Evolutionary conservation across 1,284 basidiomycete species (phyloP).

Genomic region (Ustilago sp.): DNA sequence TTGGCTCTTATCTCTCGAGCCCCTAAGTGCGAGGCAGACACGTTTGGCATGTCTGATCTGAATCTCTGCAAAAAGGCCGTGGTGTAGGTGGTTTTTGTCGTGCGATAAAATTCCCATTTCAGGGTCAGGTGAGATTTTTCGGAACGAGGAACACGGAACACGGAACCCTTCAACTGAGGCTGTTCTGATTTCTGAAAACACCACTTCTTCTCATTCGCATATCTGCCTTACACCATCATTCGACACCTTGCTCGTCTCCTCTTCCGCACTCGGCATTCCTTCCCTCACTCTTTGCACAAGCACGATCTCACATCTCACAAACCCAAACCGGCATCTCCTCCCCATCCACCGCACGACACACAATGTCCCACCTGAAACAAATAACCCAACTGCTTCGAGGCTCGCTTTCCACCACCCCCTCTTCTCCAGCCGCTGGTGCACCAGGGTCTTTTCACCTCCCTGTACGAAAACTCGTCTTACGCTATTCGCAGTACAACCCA

Average conservation of each 20-base stretch:
- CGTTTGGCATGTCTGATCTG: no score
- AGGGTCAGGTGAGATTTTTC: not conserved
- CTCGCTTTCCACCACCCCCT: conserved; percentile 12
- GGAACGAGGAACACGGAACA: not conserved
- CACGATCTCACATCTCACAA: no score
- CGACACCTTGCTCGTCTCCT: no score
- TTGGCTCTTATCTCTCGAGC: no score
- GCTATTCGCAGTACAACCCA: conserved; percentile 29
- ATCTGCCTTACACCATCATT: no score
- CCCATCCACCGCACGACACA: no score
- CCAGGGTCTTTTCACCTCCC: conserved; percentile 33
- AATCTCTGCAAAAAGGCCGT: not conserved
- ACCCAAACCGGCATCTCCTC: no score
- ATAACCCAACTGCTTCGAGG: conserved; percentile 43
- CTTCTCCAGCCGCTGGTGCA: not conserved
- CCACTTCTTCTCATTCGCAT: not conserved
- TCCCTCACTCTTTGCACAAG: no score
- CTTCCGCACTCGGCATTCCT: no score
- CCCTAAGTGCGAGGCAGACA: no score
- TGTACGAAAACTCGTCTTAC: conserved; percentile 41
- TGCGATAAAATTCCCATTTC: not conserved
- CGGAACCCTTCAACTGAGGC: not conserved
- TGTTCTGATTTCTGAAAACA: not conserved
- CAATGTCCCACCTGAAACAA: conserved; percentile 40
- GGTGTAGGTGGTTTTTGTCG: conserved; percentile 5